Base-by-base conservation (phyloP, 768 basidiomycete species). In the Leccinum longicurvipes region DNA sequence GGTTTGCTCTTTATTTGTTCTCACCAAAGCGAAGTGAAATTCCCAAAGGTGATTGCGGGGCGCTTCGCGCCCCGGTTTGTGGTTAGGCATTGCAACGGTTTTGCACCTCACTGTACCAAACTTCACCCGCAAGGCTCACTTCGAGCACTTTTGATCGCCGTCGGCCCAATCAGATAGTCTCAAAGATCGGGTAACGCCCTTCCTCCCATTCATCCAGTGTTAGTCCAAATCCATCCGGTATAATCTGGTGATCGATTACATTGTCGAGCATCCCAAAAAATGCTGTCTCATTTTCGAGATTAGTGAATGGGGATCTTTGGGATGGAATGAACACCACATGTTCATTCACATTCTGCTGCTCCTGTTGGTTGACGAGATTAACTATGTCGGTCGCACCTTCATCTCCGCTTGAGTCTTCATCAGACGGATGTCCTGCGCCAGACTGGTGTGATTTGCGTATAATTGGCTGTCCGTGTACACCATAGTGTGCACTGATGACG, bases 141-240 rank as follows among this genome's bases (percentile, higher is more conserved):
- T 51, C 19, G 3, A 63, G 14, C 29, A 59, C 31, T 14, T 57
- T 62, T 3, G 47, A 47, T 29, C 21, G 17, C 17, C 8, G 8
- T 1, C 14, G 11, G 7, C 63, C 59, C 6, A 56, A 1, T 2
- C 4, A 1, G n/a, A 64, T 63, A 2, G 51, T 53, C 31, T 64
- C 59, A 19, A 51, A 56, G 9, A 44, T 4, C 0, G 56, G 61
- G 28, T 66, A 66, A 6, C 39, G 34, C 0, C 48, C 54, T 0
- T n/a, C n/a, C 3, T 53, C 63, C 66, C 63, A 64, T 47, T 69
- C 64, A 3, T 23, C 29, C 15, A 54, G 45, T 4, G 51, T 51
- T 10, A 67, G 45, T 3, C 59, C 50, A 46, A 62, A 65, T 5
- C 61, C 44, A 4, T 46, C 6, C 1, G 60, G 63, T 2, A 60